These are phyloP conservation scores for Phoma sp. DNA, from an alignment of 2,329 filamentous ascomycete species.

Conservation along the genomic window DNA sequence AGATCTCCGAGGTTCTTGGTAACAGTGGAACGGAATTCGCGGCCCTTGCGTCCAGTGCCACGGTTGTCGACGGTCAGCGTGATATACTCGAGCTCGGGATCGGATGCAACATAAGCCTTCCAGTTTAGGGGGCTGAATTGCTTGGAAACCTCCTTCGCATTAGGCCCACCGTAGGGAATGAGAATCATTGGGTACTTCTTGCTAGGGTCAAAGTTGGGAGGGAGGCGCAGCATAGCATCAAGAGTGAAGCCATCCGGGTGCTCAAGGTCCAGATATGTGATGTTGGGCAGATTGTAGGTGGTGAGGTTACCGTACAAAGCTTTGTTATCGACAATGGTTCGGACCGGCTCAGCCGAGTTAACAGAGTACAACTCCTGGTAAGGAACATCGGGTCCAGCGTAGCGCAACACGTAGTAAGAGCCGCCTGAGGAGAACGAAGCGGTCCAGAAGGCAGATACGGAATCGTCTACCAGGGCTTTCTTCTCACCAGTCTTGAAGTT, in stretches of 20 bases:
- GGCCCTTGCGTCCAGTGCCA: slow-evolving; percentile 69
- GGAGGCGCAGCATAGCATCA: slow-evolving; percentile 70
- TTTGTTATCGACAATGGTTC: slow-evolving; percentile 67
- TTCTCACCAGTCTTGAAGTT: slow-evolving; percentile 62
- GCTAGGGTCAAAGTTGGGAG: slow-evolving; percentile 65
- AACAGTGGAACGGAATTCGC: slow-evolving; percentile 65
- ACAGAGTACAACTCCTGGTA: slow-evolving; percentile 70
- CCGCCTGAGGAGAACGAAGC: slow-evolving; percentile 69
- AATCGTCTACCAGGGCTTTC: slow-evolving; percentile 67
- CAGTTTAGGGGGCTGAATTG: slow-evolving; percentile 62
- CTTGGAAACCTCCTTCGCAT: slow-evolving; percentile 67
- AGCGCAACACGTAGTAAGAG: slow-evolving; percentile 70
- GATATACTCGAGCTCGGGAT: slow-evolving; percentile 71
- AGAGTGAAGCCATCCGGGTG: slow-evolving; percentile 67
- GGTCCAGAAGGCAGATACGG: slow-evolving; percentile 63
- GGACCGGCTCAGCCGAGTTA: slow-evolving; percentile 62
- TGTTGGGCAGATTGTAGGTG: slow-evolving; percentile 67
- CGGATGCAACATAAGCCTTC: slow-evolving; percentile 68
- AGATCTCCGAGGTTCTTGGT: slow-evolving; percentile 65
- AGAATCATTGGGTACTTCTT: slow-evolving; percentile 72
- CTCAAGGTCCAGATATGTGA: slow-evolving; percentile 66
- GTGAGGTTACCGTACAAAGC: slow-evolving; percentile 61
- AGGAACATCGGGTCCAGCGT: slow-evolving; percentile 69
- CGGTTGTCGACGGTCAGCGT: slow-evolving; percentile 73
- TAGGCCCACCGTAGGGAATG: slow-evolving; percentile 71